Evolutionary conservation across 441 rosid genomes (phyloP).

Genomic region (Capsella rubella): DNA sequence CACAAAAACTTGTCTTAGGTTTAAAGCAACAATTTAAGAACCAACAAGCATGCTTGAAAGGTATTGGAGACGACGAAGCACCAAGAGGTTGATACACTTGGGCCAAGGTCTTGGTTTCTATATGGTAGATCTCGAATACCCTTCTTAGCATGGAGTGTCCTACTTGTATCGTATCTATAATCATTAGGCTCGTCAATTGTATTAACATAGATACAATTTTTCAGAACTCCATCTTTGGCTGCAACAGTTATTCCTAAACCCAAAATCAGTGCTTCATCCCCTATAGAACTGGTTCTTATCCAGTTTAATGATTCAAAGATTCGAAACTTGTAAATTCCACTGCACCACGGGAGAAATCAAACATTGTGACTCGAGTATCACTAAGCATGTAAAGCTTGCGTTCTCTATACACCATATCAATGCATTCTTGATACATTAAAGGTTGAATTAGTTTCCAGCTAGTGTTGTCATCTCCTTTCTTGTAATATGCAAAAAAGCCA

Average conservation of each 20-base stretch:
- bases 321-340: neutral
- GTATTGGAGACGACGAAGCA: neutral
- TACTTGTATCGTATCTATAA: neutral
- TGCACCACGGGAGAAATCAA: neutral
- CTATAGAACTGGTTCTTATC: neutral
- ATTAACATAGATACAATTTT: neutral
- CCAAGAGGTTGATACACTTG: neutral
- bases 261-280: slow-evolving; percentile 10
- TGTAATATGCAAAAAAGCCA: neutral
- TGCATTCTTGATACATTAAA: neutral
- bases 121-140: neutral
- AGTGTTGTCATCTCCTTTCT: neutral
- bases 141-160: too few relatives aligned
- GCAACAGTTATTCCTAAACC: slow-evolving; percentile 4
- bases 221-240: neutral
- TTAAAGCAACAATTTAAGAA: neutral
- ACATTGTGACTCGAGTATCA: neutral
- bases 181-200: neutral
- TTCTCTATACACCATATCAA: neutral
- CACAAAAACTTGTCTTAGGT: neutral
- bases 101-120: neutral
- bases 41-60: neutral
- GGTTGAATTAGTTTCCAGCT: neutral
- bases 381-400: slow-evolving; percentile 11
- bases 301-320: neutral